These are phyloP conservation scores for Neoscytalidium dimidiatum DNA, from an alignment of 2,329 filamentous ascomycete species.

Conservation along the genomic window DNA sequence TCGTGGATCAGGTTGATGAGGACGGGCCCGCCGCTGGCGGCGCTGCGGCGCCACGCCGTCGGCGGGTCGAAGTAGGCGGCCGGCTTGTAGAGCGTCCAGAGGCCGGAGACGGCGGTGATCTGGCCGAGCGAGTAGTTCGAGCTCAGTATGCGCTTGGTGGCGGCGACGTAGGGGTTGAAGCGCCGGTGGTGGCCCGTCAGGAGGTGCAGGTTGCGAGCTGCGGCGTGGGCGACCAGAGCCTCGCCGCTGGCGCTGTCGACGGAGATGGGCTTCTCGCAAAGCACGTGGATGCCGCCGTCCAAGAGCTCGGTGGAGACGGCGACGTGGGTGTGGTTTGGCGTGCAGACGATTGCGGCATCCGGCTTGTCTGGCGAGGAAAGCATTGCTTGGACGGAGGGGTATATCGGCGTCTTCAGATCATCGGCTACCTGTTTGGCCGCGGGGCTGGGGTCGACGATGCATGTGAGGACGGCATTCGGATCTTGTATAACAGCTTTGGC, in stretches of 20 bases:
- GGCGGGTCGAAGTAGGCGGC: slow-evolving; percentile 52
- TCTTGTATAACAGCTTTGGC: slow-evolving; percentile 46
- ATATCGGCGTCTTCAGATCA: slow-evolving; percentile 42
- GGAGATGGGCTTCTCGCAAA: slow-evolving; percentile 61
- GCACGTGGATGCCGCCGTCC: slow-evolving; percentile 51
- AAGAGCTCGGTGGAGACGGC: slow-evolving; percentile 52
- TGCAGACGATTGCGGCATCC: slow-evolving; percentile 60
- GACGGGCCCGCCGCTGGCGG: slow-evolving; percentile 53
- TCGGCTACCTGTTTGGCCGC: slow-evolving; percentile 38
- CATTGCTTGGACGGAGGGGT: slow-evolving; percentile 45
- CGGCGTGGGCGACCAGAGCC: slow-evolving; percentile 30
- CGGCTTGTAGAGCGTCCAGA: slow-evolving; percentile 58
- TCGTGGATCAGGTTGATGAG: slow-evolving; percentile 65
- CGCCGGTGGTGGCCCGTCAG: slow-evolving; percentile 61
- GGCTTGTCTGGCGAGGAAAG: slow-evolving; percentile 44
- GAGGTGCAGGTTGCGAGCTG: slow-evolving; percentile 39
- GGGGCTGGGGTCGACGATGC: slow-evolving; percentile 50
- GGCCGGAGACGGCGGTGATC: slow-evolving; percentile 55
- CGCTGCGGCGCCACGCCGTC: slow-evolving; percentile 51
- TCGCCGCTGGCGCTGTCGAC: slow-evolving; percentile 42
- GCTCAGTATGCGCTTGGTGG: slow-evolving; percentile 49
- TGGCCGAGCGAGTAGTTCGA: slow-evolving; percentile 44
- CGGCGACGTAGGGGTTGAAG: slow-evolving; percentile 59
- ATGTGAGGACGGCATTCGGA: slow-evolving; percentile 42
- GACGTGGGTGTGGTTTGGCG: slow-evolving; percentile 61